phyloP scores from a whole-genome alignment of 306 rosid species.

The Quercus gilva region DNA sequence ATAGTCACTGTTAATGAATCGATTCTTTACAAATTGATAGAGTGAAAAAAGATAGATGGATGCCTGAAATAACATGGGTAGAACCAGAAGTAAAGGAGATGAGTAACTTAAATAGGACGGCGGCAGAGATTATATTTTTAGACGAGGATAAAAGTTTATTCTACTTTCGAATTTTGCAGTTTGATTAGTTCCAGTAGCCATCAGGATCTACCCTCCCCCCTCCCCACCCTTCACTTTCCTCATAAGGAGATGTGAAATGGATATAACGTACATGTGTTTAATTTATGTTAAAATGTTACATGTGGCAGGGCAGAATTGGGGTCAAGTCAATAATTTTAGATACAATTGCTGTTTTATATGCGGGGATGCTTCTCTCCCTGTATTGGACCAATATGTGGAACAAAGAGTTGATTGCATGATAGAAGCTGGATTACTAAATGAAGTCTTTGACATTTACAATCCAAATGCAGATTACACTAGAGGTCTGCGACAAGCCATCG shows the following conservation, averaged over 20 bases:
- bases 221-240: background rate
- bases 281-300: slow-evolving; percentile 35
- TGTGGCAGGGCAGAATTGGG: slow-evolving; percentile 97
- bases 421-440: slow-evolving; percentile 73
- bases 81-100: too few species aligned
- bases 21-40: too few species aligned
- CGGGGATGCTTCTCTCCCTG: slow-evolving; percentile 72
- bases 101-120: too few species aligned
- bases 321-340: slow-evolving; percentile 73
- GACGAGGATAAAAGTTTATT: background rate
- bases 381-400: slow-evolving; percentile 72
- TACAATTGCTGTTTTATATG: slow-evolving; percentile 75
- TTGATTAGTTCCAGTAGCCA: background rate
- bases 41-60: too few species aligned
- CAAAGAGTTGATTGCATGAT: slow-evolving; percentile 83
- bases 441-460: slow-evolving; percentile 68
- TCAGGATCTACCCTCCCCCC: background rate
- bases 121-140: too few species aligned
- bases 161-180: background rate
- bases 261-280: background rate
- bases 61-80: too few species aligned
- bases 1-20: too few species aligned
- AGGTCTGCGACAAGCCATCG: slow-evolving; percentile 84
- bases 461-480: slow-evolving; percentile 66
- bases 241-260: background rate